Conservation (phyloP, 2,329 filamentous ascomycete genomes). For the Ophiocordyceps camponoti-rufipedis region DNA sequence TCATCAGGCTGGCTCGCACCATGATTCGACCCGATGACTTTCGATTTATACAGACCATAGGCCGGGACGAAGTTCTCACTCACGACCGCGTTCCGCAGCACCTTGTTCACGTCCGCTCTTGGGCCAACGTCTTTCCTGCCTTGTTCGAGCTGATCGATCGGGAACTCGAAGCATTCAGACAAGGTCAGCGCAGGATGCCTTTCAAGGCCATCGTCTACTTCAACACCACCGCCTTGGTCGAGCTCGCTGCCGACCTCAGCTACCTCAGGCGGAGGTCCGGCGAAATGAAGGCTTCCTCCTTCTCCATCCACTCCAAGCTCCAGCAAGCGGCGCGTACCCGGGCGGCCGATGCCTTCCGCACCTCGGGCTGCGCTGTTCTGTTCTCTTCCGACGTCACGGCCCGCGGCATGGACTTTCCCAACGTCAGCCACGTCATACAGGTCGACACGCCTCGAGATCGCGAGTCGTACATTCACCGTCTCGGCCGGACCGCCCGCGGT, state of each 20-base stretch:
- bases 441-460: conserved; percentile 44
- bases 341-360: conserved; percentile 55
- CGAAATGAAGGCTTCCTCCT: conserved; percentile 16
- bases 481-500: conserved; percentile 61
- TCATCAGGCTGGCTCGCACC: conserved; percentile 58
- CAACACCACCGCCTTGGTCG: conserved; percentile 57
- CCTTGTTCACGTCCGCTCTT: conserved; percentile 44
- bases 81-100: conserved; percentile 74
- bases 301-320: conserved; percentile 65
- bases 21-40: conserved; percentile 68
- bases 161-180: conserved; percentile 27
- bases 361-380: conserved; percentile 41
- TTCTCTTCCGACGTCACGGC: conserved; percentile 69
- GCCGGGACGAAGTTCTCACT: conserved; percentile 63
- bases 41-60: conserved; percentile 79
- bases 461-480: conserved; percentile 59
- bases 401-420: conserved; percentile 68
- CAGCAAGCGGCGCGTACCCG: conserved; percentile 50
- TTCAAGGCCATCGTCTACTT: conserved; percentile 98
- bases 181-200: conserved; percentile 27
- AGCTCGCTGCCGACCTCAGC: conserved; percentile 39
- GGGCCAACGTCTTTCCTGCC: conserved; percentile 60
- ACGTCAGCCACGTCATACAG: conserved; percentile 66
- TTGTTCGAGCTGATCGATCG: conserved; percentile 58
- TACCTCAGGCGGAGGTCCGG: conserved; percentile 20